These are phyloP conservation scores for Pyrenophora tritici-repentis DNA, from an alignment of 2,329 filamentous ascomycete genomes.

Conservation along the genomic window DNA sequence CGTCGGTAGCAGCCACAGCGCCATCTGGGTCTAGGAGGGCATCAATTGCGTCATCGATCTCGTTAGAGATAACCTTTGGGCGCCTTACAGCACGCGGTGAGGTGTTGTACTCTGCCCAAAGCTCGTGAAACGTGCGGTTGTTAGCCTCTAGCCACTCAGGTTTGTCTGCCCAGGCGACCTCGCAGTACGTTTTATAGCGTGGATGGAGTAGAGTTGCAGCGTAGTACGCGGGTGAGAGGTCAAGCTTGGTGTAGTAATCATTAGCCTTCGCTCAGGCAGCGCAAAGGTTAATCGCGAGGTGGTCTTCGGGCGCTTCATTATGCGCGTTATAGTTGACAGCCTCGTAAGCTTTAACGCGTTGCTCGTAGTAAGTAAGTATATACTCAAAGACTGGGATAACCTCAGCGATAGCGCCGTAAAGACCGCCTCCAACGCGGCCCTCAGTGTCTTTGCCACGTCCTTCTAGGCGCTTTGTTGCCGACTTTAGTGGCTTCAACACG, in stretches of 20 bases:
- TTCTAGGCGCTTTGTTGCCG: neutral
- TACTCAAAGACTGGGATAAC: constrained; percentile 7
- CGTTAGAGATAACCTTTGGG: too few species aligned
- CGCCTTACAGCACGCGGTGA: neutral
- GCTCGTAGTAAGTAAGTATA: too few species aligned
- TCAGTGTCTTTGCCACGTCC: neutral
- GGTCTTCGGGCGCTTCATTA: constrained; percentile 1
- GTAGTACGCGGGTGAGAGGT: neutral
- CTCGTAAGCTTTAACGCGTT: constrained; percentile 2
- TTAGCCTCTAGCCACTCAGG: neutral
- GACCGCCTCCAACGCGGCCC: too few species aligned
- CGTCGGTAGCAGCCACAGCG: too few species aligned
- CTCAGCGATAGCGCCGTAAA: neutral
- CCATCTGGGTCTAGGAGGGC: too few species aligned
- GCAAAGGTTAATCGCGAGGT: constrained; percentile 4
- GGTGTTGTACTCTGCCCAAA: neutral
- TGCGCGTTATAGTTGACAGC: neutral
- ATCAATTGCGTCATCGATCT: too few species aligned
- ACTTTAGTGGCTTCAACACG: neutral
- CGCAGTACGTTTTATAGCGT: too few species aligned
- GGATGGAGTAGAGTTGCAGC: too few species aligned
- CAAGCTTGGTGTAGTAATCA: neutral
- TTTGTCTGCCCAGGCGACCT: too few species aligned
- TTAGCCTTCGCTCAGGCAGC: neutral
- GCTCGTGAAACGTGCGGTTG: neutral